Base-by-base conservation (phyloP, 1,284 basidiomycete species). In the Thecaphora frezii region DNA sequence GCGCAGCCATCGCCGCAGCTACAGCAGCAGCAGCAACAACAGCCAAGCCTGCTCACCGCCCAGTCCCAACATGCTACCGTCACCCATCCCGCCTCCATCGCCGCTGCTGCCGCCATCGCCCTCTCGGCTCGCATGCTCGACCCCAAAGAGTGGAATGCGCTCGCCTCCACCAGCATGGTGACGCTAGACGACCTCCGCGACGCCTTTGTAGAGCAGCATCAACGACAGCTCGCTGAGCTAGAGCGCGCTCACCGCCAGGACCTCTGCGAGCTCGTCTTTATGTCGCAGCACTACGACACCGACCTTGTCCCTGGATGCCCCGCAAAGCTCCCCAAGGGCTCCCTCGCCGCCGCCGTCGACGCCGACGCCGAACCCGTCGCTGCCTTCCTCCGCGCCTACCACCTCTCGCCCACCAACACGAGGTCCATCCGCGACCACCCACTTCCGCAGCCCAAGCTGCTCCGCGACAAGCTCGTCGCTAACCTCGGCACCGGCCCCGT, bases 151-250 rank as follows among this genome's bases (percentile, higher is more conserved):
- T 66, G 63, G 63, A 66, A 66, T 23, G 54, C 58, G 25, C 58
- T 66, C 18, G 63, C 63, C 26, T 66, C 63, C 1, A 66, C 63
- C 5, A 66, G 63, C 45, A 66, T 66, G 63, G 63, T 66, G 18
- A 66, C 63, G 0, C 25, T 66, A 22, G 58, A 66, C 24, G 63
- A 66, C 22, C 54, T 66, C 19, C 42, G 63, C 36, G 47, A 59
- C 9, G 58, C 58, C 18, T 66, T 66, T 38, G 38, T 61, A 3
- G 51, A 66, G 19, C 58, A 66, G 46, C 49, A 55, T 21, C 51
- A 60, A 19, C 55, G 58, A 28, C 63, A 66, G 44, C 42, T 66
- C 16, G 49, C 53, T 37, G 58, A 66, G 16, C 19, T 66, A 22
- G 57, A 61, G 41, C 36, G 36, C 22, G 39, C 63, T 2, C 63